These are phyloP conservation scores for Triticum monococcum DNA, from an alignment of 176 grass and related monocot genomes.

Conservation along the genomic window DNA sequence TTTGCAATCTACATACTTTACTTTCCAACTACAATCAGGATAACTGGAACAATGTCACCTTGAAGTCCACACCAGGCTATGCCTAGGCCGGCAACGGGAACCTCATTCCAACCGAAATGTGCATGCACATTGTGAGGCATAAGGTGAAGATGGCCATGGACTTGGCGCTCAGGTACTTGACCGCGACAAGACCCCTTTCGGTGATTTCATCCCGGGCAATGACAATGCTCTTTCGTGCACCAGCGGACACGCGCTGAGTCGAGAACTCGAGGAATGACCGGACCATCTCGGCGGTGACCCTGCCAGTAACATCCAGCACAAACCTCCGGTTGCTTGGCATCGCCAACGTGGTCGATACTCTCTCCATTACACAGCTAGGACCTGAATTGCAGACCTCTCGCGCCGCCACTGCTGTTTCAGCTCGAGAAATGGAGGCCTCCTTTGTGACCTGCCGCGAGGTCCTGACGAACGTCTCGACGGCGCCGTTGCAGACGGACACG, in stretches of 20 bases:
- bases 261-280: slow-evolving; percentile 83
- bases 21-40: slow-evolving; percentile 15
- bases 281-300: slow-evolving; percentile 64
- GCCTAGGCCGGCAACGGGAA: slow-evolving; percentile 55
- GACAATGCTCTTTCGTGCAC: slow-evolving; percentile 46
- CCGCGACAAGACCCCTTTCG: slow-evolving; percentile 47
- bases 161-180: slow-evolving; percentile 71
- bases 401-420: not conserved
- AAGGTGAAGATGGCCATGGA: slow-evolving; percentile 69
- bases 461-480: slow-evolving; percentile 71
- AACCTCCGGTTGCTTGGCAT: slow-evolving; percentile 66
- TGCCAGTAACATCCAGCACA: slow-evolving; percentile 80
- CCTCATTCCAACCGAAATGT: slow-evolving; percentile 67
- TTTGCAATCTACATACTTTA: slow-evolving; percentile 32
- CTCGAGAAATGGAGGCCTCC: slow-evolving; percentile 8
- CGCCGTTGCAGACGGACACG: slow-evolving; percentile 84
- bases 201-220: slow-evolving; percentile 44
- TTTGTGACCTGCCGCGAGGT: slow-evolving; percentile 58
- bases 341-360: slow-evolving; percentile 59
- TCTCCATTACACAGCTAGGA: slow-evolving; percentile 18
- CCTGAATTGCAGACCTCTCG: not conserved
- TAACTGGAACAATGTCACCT: slow-evolving; percentile 22
- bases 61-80: not conserved
- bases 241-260: slow-evolving; percentile 43
- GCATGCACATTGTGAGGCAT: slow-evolving; percentile 78